These are phyloP conservation scores for Malassezia japonica DNA, from an alignment of 1,284 basidiomycete genomes.

Conservation along the genomic window DNA sequence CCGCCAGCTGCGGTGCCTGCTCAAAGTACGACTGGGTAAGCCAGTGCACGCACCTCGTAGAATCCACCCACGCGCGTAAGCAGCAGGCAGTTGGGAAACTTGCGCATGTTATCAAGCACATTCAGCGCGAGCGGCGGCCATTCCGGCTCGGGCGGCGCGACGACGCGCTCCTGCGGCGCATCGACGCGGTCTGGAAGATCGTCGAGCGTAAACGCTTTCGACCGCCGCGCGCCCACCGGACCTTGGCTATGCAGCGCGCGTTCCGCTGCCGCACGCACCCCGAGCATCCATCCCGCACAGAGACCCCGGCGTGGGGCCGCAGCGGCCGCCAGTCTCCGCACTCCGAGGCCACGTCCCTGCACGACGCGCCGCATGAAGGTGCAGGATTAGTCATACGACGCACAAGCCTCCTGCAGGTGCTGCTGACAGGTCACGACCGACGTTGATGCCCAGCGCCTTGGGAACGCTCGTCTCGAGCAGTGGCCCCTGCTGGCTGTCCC, in stretches of 20 bases:
- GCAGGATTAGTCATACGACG: too few species aligned
- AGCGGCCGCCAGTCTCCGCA: too few species aligned
- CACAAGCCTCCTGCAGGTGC: too few species aligned
- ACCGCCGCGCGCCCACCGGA: not conserved
- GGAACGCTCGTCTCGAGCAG: too few species aligned
- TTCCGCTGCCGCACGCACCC: too few species aligned
- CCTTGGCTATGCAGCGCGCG: too few species aligned
- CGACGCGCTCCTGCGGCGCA: not conserved
- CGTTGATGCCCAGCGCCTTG: too few species aligned
- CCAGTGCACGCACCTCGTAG: slow-evolving; percentile 27
- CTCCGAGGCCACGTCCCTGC: too few species aligned
- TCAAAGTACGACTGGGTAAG: slow-evolving; percentile 35
- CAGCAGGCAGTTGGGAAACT: slow-evolving; percentile 37
- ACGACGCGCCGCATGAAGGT: too few species aligned
- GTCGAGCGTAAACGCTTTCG: not conserved
- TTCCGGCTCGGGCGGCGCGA: not conserved
- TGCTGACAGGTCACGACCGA: too few species aligned
- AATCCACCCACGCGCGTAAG: slow-evolving; percentile 45
- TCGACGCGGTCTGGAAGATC: slow-evolving; percentile 2
- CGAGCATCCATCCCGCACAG: too few species aligned
- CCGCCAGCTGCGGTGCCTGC: slow-evolving; percentile 35
- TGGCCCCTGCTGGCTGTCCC: not conserved
- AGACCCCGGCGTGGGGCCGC: too few species aligned
- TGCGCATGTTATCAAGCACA: slow-evolving; percentile 33
- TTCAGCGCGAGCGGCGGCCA: slow-evolving; percentile 41